Conservation (phyloP, 306 rosid species). For the Cicer pinnatifidum region DNA sequence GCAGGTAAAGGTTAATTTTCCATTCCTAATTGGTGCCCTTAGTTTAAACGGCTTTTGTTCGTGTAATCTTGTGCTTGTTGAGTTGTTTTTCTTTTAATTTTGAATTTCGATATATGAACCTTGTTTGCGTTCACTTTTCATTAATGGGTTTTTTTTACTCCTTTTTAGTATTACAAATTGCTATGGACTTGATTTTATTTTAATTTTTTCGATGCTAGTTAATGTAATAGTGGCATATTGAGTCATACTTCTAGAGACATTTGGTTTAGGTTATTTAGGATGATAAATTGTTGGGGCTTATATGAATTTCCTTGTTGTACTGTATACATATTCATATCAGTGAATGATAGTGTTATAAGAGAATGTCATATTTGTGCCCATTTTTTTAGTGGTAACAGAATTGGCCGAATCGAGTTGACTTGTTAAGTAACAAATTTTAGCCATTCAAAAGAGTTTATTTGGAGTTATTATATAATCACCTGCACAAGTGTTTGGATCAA, state of each 20-base stretch:
- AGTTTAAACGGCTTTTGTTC: conserved; percentile 6
- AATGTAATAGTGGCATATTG: conserved; percentile 7
- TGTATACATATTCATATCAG: neutral
- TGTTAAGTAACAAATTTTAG: conserved; percentile 16
- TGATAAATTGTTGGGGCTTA: conserved; percentile 2
- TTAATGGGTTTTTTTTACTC: neutral
- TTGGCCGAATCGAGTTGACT: neutral
- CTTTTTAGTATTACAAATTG: conserved; percentile 5
- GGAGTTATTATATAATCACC: neutral
- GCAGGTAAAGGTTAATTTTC: conserved; percentile 41
- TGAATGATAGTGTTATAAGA: conserved; percentile 23
- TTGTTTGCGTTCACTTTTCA: neutral
- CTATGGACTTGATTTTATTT: neutral
- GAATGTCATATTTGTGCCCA: neutral
- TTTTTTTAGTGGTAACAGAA: neutral
- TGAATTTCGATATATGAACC: neutral
- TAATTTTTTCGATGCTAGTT: neutral
- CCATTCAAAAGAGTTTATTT: neutral
- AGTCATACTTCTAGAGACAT: neutral
- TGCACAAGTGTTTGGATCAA: neutral
- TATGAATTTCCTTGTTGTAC: conserved; percentile 32
- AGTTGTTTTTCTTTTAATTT: conserved; percentile 4
- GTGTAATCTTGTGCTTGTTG: conserved; percentile 26
- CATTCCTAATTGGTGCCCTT: conserved; percentile 5
- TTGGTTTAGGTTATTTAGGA: conserved; percentile 19